Evolutionary conservation across 1,284 basidiomycete genomes (phyloP), one percentile per base, ranked within the genome.

Genomic region (Kalmanozyma brasiliensis): DNA sequence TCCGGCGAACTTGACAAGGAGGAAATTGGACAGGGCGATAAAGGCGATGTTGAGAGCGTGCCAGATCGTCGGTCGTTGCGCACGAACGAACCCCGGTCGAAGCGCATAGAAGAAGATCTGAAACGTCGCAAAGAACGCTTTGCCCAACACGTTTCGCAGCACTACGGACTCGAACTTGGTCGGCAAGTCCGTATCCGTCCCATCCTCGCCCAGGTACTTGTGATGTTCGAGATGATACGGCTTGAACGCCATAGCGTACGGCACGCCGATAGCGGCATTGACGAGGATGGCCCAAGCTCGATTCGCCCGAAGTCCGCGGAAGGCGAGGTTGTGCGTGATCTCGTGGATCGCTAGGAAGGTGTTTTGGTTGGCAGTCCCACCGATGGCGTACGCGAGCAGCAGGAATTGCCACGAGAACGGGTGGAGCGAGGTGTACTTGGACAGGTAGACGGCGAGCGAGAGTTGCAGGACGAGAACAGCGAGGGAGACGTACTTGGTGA

Each of bases 91-190:
- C n/a, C 91, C 92, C 0, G 95, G 95, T 26, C 95, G 91, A 42
- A 98, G 86, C 29, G 96, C 96, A 82, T 98, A 98, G 85, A 98
- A 98, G 57, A 98, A 85, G 72, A 98, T 94, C 84, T 98, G 96
- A 85, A 98, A 98, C 1, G 93, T 95, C 52, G 92, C 93, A 80
- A 98, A 98, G 83, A 98, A 98, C 1, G 94, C 90, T 83, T 98
- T 98, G 46, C 95, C 95, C 6, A 96, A 87, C 7, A 98, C 94
- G 79, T 97, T 98, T 83, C 94, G 93, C 53, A 98, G 85, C 49
- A 90, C 87, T 41, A 94, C 70, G 29, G 96, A 87, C 82, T 98
- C 95, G 7, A 95, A 61, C 41, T 86, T 86, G 3, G 94, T 93
- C 1, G 95, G 95, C 22, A 98, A 85, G 81, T 98, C 95, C 3